Evolutionary conservation across 2,329 filamentous ascomycete genomes (phyloP), one percentile per base, ranked within the genome.

Genomic region (Trichoderma gracile): DNA sequence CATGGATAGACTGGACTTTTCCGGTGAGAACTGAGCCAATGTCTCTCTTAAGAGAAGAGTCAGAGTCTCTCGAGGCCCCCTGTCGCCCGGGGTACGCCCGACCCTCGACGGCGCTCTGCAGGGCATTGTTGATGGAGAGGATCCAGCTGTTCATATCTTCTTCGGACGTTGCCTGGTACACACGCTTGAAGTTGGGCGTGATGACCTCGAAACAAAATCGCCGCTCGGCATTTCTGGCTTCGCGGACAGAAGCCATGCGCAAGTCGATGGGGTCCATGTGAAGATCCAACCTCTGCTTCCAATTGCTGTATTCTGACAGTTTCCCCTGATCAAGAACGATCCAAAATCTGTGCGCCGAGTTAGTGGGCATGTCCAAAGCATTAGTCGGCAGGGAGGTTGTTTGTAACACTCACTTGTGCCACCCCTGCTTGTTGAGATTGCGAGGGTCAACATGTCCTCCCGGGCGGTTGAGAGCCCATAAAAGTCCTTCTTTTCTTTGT

Each of bases 81-180:
- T 81, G 81, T 68, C 81, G 82, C 59, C 84, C 85, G 68, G 78
- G 84, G 68, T 81, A 83, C 33, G 86, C 86, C 67, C 89, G 87
- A 49, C 91, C 89, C 78, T 99, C 96, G 56, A 99, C 92, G 17
- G 95, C 96, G 74, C 92, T 96, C 74, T 99, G 95, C 45, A 98
- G 80, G 10, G 95, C 96, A 73, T 98, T 99, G 77, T 99, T 99
- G 79, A 99, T 96, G 21, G 95, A 90, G 23, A 86, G 84, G 70
- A 99, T 99, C 95, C 95, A 99, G 70, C 88, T 94, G 73, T 89
- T 93, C 92, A 99, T 96, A 72, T 99, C 95, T 45, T 99, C 95
- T 77, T 98, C 95, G 0, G 94, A 97, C 1, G 94, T 97, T 46
- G 94, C 95, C 78, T 99, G 95, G 76, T 98, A 99, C 17, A 98